phyloP scores from a whole-genome alignment of 257 asterid species.

The Nicotiana sylvestris region DNA sequence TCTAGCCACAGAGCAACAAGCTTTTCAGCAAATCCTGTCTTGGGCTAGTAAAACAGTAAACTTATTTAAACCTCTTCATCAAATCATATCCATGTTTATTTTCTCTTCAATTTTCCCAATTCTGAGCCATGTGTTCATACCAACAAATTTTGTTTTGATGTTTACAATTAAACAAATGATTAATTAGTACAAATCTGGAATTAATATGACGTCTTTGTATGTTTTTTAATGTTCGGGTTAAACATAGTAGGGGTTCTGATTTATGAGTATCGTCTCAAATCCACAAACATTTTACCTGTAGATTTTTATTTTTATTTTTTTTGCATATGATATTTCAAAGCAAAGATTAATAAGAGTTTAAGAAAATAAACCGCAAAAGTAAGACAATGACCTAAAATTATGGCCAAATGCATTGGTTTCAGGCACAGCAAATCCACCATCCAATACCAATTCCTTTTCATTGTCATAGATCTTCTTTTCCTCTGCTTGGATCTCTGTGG shows the following conservation, averaged over 20 bases:
- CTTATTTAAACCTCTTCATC: neutral
- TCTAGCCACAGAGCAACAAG: neutral
- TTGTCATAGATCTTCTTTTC: conserved; percentile 23
- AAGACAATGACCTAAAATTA: conserved; percentile 53
- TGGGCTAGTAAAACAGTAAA: neutral
- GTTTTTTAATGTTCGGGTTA: neutral
- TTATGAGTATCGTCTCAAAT: neutral
- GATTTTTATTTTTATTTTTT: no score
- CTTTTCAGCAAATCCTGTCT: neutral
- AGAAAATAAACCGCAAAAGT: neutral
- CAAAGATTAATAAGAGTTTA: neutral
- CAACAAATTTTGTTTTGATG: neutral
- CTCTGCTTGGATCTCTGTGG: conserved; percentile 46
- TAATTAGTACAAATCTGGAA: neutral
- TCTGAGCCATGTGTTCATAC: neutral
- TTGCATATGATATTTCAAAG: neutral
- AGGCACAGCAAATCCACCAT: conserved; percentile 65
- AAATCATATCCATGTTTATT: neutral
- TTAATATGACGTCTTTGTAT: no score
- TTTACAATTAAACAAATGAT: neutral
- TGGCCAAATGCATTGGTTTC: conserved; percentile 75
- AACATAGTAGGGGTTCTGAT: neutral
- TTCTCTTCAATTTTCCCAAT: neutral
- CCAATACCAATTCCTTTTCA: conserved; percentile 40
- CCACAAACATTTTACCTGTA: neutral